Percentiles rank a stretch among this genome's conserved stretches.
phyloP scores from a whole-genome alignment of 257 asterid species.

The Capsicum baccatum region DNA sequence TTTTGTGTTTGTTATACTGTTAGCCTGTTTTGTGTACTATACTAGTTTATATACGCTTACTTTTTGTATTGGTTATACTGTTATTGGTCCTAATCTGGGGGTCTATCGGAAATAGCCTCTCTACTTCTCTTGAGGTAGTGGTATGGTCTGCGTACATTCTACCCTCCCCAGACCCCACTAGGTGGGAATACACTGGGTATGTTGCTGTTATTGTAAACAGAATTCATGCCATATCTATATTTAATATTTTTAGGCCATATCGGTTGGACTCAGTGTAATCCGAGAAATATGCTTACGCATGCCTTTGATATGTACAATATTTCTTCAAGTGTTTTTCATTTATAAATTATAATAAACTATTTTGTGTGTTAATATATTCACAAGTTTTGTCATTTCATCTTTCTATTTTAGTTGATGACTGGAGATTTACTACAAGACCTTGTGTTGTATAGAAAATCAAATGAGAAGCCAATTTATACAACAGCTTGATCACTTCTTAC shows the following conservation, averaged over 20 bases:
- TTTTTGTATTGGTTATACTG: no score
- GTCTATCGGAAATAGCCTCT: no score
- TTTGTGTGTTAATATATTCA: not conserved
- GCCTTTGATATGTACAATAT: conserved; percentile 72
- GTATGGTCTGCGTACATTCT: no score
- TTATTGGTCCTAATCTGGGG: no score
- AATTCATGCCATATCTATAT: conserved; percentile 57
- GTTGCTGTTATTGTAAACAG: not conserved
- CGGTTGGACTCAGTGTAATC: conserved; percentile 85
- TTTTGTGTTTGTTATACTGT: no score
- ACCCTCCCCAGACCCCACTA: no score
- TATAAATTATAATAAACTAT: not conserved
- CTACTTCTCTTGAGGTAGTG: no score
- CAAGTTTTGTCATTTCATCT: conserved; percentile 25
- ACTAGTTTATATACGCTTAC: no score
- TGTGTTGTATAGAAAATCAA: conserved; percentile 73
- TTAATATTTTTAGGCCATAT: conserved; percentile 63
- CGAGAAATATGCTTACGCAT: conserved; percentile 94
- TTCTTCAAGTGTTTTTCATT: not conserved
- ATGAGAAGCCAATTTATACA: conserved; percentile 91
- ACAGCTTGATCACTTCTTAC: conserved; percentile 85
- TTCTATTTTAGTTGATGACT: conserved; percentile 76
- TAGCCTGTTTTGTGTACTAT: no score
- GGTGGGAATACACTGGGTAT: no score
- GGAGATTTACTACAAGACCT: conserved; percentile 98